phyloP scores from a whole-genome alignment of 2,329 filamentous ascomycete genomes.

The Penicillium brevicompactum region DNA sequence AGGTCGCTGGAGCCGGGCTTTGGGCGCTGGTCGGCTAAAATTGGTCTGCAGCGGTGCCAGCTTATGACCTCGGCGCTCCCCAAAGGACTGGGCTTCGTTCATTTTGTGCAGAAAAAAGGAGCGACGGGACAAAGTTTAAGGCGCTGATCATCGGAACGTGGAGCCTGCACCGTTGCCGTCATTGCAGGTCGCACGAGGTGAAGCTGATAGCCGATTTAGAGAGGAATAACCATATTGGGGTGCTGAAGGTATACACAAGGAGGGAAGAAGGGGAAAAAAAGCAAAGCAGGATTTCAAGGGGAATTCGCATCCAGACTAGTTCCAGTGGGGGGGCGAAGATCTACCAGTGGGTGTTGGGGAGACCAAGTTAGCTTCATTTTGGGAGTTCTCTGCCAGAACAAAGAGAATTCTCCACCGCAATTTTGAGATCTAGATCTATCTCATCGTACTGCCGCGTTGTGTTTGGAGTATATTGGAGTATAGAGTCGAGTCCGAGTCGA shows the following conservation, averaged over 20 bases:
- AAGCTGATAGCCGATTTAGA: background rate
- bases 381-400: background rate
- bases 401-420: background rate
- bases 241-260: background rate
- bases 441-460: too few species aligned
- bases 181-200: constrained; percentile 10
- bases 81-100: constrained; percentile 29
- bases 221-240: constrained; percentile 4
- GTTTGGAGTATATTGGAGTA: too few species aligned
- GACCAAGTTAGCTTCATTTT: background rate
- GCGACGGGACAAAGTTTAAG: constrained; percentile 11
- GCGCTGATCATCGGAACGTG: constrained; percentile 23
- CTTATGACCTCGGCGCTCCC: constrained; percentile 40
- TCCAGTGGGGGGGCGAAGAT: constrained; percentile 15
- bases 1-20: constrained; percentile 31
- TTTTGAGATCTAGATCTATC: too few species aligned
- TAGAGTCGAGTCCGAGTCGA: too few species aligned
- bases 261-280: constrained; percentile 7
- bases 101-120: constrained; percentile 20
- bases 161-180: constrained; percentile 21
- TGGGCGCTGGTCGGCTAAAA: constrained; percentile 32
- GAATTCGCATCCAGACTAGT: constrained; percentile 13
- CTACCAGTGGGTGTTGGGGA: constrained; percentile 8
- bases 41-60: constrained; percentile 42
- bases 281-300: constrained; percentile 16